Evolutionary conservation across 1,284 basidiomycete genomes (phyloP).

Genomic region (Hymenochaete sp.): DNA sequence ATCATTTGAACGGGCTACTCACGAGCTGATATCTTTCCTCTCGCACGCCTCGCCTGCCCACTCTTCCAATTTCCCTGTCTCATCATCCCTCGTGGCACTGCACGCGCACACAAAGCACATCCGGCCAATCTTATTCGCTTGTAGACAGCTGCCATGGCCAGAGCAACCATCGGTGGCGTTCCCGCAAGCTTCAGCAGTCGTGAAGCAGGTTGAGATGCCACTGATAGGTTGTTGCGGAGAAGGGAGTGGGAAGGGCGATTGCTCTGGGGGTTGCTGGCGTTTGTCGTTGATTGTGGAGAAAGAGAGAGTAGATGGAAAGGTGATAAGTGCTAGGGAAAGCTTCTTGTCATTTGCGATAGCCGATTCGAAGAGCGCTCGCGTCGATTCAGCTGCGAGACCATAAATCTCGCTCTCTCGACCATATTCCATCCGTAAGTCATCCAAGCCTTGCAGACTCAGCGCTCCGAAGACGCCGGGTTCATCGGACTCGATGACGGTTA

Average conservation of each 20-base stretch:
- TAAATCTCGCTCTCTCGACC: constrained; percentile 46
- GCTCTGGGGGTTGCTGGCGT: constrained; percentile 34
- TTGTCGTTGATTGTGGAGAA: constrained; percentile 25
- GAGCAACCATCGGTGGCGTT: constrained; percentile 60
- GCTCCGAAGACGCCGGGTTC: constrained; percentile 45
- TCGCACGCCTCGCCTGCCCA: constrained; percentile 73
- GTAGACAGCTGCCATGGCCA: constrained; percentile 58
- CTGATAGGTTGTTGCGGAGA: constrained; percentile 48
- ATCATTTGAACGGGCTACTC: constrained; percentile 25
- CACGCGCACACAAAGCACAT: constrained; percentile 72
- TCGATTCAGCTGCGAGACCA: constrained; percentile 32
- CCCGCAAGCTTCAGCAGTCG: constrained; percentile 43
- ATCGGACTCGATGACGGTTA: constrained; percentile 42
- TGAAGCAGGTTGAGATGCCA: constrained; percentile 57
- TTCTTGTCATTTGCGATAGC: constrained; percentile 30
- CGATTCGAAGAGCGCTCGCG: constrained; percentile 38
- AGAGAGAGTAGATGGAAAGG: constrained; percentile 27
- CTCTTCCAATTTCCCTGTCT: constrained; percentile 42
- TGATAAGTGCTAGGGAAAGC: constrained; percentile 46
- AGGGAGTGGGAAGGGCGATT: constrained; percentile 43
- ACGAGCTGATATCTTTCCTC: constrained; percentile 71
- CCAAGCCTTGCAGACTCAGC: constrained; percentile 41
- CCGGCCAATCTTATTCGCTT: constrained; percentile 49
- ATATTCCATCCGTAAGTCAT: constrained; percentile 25
- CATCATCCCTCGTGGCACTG: constrained; percentile 36